Evolutionary conservation across 306 rosid species (phyloP).

Genomic region (Prinsepia uniflora): DNA sequence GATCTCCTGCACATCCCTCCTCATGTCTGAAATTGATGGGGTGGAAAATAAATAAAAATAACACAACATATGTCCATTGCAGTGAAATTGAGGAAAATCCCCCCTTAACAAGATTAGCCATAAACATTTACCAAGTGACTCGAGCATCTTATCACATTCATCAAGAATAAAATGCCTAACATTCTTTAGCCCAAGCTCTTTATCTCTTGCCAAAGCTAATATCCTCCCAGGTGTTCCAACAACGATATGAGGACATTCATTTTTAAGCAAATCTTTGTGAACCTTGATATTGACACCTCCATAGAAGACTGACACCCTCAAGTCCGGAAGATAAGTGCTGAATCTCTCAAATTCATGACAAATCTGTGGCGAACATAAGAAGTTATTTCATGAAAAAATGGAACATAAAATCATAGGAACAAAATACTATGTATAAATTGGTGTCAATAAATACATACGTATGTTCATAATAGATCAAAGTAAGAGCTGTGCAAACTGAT

Average conservation of each 20-base stretch:
- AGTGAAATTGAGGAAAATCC: background rate
- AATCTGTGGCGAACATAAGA: constrained; percentile 38
- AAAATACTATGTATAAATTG: background rate
- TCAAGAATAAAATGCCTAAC: constrained; percentile 77
- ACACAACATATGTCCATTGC: background rate
- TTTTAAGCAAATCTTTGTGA: constrained; percentile 65
- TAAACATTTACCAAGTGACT: constrained; percentile 57
- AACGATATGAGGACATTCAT: constrained; percentile 74
- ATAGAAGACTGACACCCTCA: constrained; percentile 60
- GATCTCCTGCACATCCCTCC: constrained; percentile 70
- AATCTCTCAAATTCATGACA: constrained; percentile 74
- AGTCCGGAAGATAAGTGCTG: constrained; percentile 58
- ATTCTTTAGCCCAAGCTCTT: constrained; percentile 69
- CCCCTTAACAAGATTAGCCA: background rate
- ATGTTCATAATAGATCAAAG: background rate
- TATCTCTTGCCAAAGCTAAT: constrained; percentile 59
- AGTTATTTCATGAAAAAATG: background rate
- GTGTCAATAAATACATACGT: background rate
- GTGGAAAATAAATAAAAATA: constrained; percentile 5
- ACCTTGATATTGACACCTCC: constrained; percentile 63
- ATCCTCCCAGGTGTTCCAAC: constrained; percentile 85
- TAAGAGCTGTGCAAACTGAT: background rate
- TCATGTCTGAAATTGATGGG: constrained; percentile 50
- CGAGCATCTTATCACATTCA: constrained; percentile 83
- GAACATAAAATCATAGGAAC: background rate